Percentiles rank a stretch among this genome's conserved stretches.
These are phyloP conservation scores for Glebionis coronaria DNA, from an alignment of 129 eudicot genomes.

Conservation along the genomic window DNA sequence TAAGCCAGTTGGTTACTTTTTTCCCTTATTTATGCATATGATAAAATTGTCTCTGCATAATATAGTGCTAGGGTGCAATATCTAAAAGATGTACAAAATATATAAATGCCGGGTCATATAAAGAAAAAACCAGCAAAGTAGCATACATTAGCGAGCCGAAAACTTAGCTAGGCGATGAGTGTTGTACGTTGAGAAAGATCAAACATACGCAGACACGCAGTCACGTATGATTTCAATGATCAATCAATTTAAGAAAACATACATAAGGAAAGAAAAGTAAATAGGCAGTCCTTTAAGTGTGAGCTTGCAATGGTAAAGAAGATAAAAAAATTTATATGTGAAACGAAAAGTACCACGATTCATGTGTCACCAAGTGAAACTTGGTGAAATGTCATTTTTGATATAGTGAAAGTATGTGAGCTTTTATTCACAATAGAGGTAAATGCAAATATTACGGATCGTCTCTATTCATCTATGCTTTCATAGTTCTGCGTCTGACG, in stretches of 20 bases:
- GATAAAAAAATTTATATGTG: not conserved
- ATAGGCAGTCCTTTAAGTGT: not conserved
- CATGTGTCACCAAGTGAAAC: constrained; percentile 18
- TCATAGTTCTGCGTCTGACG: too few species aligned
- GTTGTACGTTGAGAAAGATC: not conserved
- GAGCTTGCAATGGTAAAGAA: constrained; percentile 15
- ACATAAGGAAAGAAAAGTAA: not conserved
- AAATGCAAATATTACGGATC: not conserved
- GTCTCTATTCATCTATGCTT: not conserved
- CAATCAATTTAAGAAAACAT: not conserved
- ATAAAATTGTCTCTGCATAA: constrained; percentile 3
- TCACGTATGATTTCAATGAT: too few species aligned
- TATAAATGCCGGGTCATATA: too few species aligned
- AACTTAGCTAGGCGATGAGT: not conserved
- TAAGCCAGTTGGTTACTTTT: too few species aligned
- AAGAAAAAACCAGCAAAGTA: not conserved
- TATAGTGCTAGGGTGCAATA: not conserved
- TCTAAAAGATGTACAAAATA: too few species aligned
- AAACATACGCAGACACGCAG: not conserved
- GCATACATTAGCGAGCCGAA: not conserved
- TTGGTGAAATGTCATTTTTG: constrained; percentile 23
- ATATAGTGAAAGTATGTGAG: constrained; percentile 15
- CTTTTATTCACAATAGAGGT: constrained; percentile 17
- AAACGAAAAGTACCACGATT: constrained; percentile 12
- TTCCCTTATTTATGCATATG: not conserved